Base-by-base conservation (phyloP, 2,329 filamentous ascomycete genomes). In the Myriosclerotinia curreyana region DNA sequence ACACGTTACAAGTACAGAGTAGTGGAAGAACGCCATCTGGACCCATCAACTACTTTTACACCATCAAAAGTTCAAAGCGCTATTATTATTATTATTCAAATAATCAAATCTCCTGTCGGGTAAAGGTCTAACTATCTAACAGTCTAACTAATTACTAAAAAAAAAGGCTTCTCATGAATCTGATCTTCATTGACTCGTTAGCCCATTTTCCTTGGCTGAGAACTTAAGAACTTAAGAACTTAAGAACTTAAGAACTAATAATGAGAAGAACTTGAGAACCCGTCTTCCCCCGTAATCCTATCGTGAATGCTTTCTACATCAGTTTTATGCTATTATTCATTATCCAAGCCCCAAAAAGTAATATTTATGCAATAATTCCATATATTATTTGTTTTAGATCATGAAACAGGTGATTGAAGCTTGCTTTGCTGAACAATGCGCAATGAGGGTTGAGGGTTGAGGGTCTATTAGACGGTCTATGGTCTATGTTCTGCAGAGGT, bases 21-120 rank as follows among this genome's bases (percentile, higher is more conserved):
- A n/a, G n/a, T n/a, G 34, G 59, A 61, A 61, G 50, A 54, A 54
- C 59, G 59, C 48, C 38, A 61, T 61, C 59, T 61, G 48, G 59
- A 54, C 48, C 59, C 48, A 53, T 61, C 59, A n/a, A n/a, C n/a
- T n/a, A n/a, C n/a, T n/a, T n/a, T n/a, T n/a, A n/a, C n/a, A n/a
- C n/a, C n/a, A n/a, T n/a, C n/a, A n/a, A n/a, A n/a, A n/a, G n/a
- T n/a, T 44, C 59, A 54, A 54, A 40, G 59, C 49, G n/a, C n/a
- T n/a, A n/a, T n/a, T n/a, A n/a, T n/a, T n/a, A 31, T 17, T 44
- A 22, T 15, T n/a, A 54, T 11, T 51, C 25, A 42, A 61, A 48
- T 38, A 62, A 49, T 40, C 40, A 44, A 56, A 36, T 62, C 56
- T 62, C 40, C 51, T 17, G 44, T 46, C 60, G 40, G 60, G 31